phyloP scores from a whole-genome alignment of 2,329 filamentous ascomycete species.

The Didymellaceae sp. region DNA sequence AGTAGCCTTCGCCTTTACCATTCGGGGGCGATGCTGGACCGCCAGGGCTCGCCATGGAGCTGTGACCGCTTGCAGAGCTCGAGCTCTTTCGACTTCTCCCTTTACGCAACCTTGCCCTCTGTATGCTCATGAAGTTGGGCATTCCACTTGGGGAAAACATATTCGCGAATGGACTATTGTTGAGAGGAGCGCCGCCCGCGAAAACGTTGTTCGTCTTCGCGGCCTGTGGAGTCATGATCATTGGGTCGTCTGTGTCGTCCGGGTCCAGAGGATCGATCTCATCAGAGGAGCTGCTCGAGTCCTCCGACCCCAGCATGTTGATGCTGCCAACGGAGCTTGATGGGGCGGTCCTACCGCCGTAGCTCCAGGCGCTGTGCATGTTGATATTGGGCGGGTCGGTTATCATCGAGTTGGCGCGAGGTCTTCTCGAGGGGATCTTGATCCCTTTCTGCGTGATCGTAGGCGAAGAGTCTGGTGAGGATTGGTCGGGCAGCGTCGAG shows the following conservation, averaged over 20 bases:
- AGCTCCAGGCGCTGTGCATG: slow-evolving; percentile 69
- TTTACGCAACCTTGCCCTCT: slow-evolving; percentile 64
- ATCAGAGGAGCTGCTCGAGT: slow-evolving; percentile 73
- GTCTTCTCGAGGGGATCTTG: slow-evolving; percentile 63
- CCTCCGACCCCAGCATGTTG: slow-evolving; percentile 79
- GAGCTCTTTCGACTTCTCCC: slow-evolving; percentile 69
- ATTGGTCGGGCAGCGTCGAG: slow-evolving; percentile 87
- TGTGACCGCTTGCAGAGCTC: slow-evolving; percentile 73
- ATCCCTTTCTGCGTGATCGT: slow-evolving; percentile 75
- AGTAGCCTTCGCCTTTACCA: slow-evolving; percentile 61
- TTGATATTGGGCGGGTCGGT: slow-evolving; percentile 70
- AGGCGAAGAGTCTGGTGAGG: slow-evolving; percentile 89
- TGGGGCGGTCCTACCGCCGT: slow-evolving; percentile 49
- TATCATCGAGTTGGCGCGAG: slow-evolving; percentile 48
- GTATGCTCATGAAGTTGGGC: slow-evolving; percentile 81
- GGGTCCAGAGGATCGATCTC: slow-evolving; percentile 57
- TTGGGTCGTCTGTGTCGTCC: slow-evolving; percentile 67
- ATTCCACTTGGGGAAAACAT: slow-evolving; percentile 71
- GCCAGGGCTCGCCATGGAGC: slow-evolving; percentile 70
- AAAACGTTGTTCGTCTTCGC: slow-evolving; percentile 62
- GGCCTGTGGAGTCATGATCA: slow-evolving; percentile 82
- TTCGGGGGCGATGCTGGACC: slow-evolving; percentile 80
- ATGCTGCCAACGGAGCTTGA: slow-evolving; percentile 84
- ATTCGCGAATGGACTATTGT: slow-evolving; percentile 68
- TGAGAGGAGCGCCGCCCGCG: slow-evolving; percentile 44